Conservation (phyloP, 1,139 yeast genomes). For the Oligophagozyma castellii region DNA sequence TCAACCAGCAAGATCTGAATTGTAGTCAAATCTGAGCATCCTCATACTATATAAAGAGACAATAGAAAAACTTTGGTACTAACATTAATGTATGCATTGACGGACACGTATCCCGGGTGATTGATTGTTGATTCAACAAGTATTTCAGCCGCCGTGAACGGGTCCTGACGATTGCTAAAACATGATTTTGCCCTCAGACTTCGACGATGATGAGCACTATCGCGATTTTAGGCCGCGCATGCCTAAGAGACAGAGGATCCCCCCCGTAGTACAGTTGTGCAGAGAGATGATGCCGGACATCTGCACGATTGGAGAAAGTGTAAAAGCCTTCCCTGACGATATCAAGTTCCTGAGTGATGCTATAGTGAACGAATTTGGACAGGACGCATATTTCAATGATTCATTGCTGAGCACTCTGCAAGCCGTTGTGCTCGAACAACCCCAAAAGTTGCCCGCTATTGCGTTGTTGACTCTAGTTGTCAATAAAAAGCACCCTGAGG, state of each 20-base stretch:
- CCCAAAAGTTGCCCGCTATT: slow-evolving; percentile 68
- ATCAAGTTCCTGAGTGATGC: slow-evolving; percentile 55
- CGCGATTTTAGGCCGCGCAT: slow-evolving; percentile 22
- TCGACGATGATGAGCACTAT: slow-evolving; percentile 22
- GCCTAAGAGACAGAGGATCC: slow-evolving; percentile 26
- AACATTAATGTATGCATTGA: no score
- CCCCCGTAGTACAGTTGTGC: slow-evolving; percentile 29
- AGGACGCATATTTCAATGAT: slow-evolving; percentile 46
- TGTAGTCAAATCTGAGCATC: no score
- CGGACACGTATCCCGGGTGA: no score
- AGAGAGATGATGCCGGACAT: slow-evolving; percentile 38
- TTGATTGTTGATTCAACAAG: no score
- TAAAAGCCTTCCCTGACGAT: slow-evolving; percentile 47
- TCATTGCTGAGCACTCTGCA: slow-evolving; percentile 49
- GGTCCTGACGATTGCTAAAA: no score
- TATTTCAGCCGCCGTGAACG: no score
- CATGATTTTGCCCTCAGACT: no score
- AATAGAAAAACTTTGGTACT: no score
- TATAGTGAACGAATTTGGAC: slow-evolving; percentile 54
- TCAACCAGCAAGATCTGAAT: no score
- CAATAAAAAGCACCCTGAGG: slow-evolving; percentile 49
- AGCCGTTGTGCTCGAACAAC: slow-evolving; percentile 74
- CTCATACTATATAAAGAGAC: no score
- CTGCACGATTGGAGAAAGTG: slow-evolving; percentile 51
- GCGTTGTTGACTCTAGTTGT: slow-evolving; percentile 59